Evolutionary conservation across 2,329 filamentous ascomycete genomes (phyloP), one percentile per base, ranked within the genome.

Genomic region (Aspergillus sp.): DNA sequence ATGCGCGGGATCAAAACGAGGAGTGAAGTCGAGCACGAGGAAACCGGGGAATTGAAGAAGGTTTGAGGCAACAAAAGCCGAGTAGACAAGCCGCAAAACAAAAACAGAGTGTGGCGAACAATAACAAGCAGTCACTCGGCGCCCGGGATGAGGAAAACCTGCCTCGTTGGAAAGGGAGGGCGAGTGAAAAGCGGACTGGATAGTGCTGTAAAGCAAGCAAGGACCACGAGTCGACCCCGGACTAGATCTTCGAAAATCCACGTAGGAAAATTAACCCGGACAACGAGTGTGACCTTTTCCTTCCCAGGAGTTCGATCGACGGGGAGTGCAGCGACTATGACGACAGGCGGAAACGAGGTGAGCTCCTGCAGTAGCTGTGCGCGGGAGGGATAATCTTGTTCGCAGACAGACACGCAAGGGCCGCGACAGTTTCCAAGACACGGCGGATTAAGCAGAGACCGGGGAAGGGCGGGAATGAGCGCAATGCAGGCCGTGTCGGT

Each of bases 391-490:
- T 59, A 55, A 55, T 28, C 55, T 55, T 30, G 55, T 39, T 62
- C 59, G 59, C 58, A 45, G 55, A 28, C 39, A 59, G 19, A 58
- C 56, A 67, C 60, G 66, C 64, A 67, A 67, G 66, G 66, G 65
- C 57, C 49, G 57, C 55, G 57, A 55, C 45, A 51, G 45, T 23
- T 39, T 57, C 57, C 57, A 53, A 63, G 56, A 63, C 63, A 66
- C 59, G 49, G 48, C 45, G 38, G 17, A 19, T n/a, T 21, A 39
- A 50, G 48, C 39, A 59, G 47, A 36, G 45, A 60, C 41, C 51
- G 52, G 47, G 52, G 47, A 45, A 62, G 55, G 56, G 61, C 58
- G 61, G 52, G 58, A 70, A 63, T 66, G 64, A 60, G 56, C 41
- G 59, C 52, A 57, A 57, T 59, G 57, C 48, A 56, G 60, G 41